Base-by-base conservation (phyloP, 345 rosid species). In the Firmiana major region DNA sequence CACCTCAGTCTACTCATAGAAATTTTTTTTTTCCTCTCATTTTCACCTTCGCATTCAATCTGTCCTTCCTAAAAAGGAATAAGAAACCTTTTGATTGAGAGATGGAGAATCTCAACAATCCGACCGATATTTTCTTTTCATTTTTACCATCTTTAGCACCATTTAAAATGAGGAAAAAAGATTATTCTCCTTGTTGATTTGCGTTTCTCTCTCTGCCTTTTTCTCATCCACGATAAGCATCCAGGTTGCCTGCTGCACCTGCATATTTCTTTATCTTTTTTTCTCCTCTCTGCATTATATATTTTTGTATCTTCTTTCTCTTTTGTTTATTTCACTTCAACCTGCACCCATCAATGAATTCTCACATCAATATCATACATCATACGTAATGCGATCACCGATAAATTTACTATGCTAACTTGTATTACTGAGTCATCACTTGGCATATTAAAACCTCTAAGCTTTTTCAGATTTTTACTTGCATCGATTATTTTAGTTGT, bases 221-320 rank as follows among this genome's bases (percentile, higher is more conserved):
- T 85, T 76, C 85, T 90, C 83, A 89, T 81, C 94, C 94, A 89
- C 60, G 94, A 84, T 74, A 91, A 86, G 80, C 97, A 91, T 40
- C 94, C 94, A 59, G 80, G 84, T 84, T 83, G 88, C 74, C 77
- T 59, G 80, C 77, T 82, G 75, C 86, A 65, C 36, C 55, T 83
- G 80, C 83, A 71, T 73, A 63, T 68, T 57, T 73, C 38, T 31
- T 31, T 31, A 34, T 57, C 76, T 34, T 74, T 67, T 46, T 75
- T 57, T 3, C 48, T 77, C 65, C 77, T 75, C 45, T 72, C 76
- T 49, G 74, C 79, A 38, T 63, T 48, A 16, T 45, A 51, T 73
- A 26, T 69, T 22, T 22, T 76, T 65, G 78, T 78, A 43, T 82
- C 80, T 79, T 74, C 84, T 31, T 75, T 63, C 69, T 74, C 79